These are phyloP conservation scores for Arabidopsis lyrata DNA, from an alignment of 441 rosid genomes.

Conservation along the genomic window DNA sequence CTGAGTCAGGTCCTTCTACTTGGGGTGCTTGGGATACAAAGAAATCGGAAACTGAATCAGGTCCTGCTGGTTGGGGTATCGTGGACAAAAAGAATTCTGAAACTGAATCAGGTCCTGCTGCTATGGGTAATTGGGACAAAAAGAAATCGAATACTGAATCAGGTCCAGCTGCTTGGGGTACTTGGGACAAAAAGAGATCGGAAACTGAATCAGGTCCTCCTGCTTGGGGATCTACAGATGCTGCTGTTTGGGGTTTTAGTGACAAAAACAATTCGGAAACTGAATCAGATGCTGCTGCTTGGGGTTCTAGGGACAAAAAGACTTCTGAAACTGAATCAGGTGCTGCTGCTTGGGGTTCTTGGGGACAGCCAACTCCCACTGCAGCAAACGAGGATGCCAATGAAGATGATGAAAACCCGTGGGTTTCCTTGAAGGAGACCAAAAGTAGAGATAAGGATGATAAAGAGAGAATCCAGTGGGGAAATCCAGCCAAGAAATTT, in stretches of 20 bases:
- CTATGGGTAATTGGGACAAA: not conserved
- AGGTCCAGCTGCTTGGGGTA: not conserved
- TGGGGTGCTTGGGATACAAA: not conserved
- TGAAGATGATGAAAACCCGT: slow-evolving; percentile 46
- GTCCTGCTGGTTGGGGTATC: not conserved
- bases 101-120: slow-evolving; percentile 14
- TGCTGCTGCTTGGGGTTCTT: slow-evolving; percentile 24
- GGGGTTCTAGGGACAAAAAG: slow-evolving; percentile 16
- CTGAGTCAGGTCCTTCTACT: not conserved
- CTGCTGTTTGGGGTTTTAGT: slow-evolving; percentile 15
- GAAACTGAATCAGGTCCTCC: slow-evolving; percentile 1
- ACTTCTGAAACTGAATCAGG: slow-evolving; percentile 34
- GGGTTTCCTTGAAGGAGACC: slow-evolving; percentile 43
- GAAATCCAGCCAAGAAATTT: slow-evolving; percentile 53
- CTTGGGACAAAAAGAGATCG: not conserved
- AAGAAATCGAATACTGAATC: slow-evolving; percentile 29
- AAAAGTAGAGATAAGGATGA: slow-evolving; percentile 40
- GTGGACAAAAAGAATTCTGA: not conserved
- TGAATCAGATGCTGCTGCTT: slow-evolving; percentile 33
- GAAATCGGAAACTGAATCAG: slow-evolving; percentile 32
- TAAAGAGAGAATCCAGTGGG: slow-evolving; percentile 53
- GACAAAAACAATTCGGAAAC: not conserved
- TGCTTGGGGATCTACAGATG: not conserved
- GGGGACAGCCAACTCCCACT: slow-evolving; percentile 40
- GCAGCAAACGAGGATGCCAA: slow-evolving; percentile 46